Percentiles rank a stretch among this genome's conserved stretches.
Conservation (phyloP, 1,284 basidiomycete species). For the Irpex lacteus region DNA sequence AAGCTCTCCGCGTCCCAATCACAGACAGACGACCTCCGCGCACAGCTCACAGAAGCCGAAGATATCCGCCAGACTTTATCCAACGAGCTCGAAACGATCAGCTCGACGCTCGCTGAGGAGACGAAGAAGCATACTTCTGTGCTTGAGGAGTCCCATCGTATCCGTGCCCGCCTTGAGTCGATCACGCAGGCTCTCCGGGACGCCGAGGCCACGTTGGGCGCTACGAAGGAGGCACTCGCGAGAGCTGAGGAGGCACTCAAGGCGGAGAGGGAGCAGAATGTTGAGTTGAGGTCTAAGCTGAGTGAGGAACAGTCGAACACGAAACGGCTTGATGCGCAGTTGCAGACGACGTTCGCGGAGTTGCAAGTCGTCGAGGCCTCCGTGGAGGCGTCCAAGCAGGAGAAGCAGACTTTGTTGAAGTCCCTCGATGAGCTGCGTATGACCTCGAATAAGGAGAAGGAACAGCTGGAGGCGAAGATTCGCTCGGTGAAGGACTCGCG, state of each 20-base stretch:
- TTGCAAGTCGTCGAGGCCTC: background rate
- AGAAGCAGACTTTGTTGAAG: background rate
- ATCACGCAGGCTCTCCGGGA: background rate
- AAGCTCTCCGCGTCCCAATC: background rate
- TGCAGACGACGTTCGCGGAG: conserved; percentile 1
- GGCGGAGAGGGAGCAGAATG: conserved; percentile 4
- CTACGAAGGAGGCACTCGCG: conserved; percentile 1
- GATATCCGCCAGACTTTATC: background rate
- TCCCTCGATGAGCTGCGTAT: conserved; percentile 4
- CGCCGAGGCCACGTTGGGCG: conserved; percentile 2
- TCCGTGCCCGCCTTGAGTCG: background rate
- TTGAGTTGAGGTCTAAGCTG: background rate
- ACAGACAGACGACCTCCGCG: background rate
- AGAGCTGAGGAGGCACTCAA: conserved; percentile 1
- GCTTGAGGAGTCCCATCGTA: background rate
- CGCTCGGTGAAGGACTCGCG: background rate
- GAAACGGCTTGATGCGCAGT: conserved; percentile 1
- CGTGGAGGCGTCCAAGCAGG: background rate
- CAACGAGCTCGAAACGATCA: background rate
- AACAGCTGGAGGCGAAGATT: background rate
- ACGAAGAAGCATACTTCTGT: conserved; percentile 1
- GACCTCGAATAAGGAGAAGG: background rate
- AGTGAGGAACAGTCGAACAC: background rate
- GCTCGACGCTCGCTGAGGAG: background rate
- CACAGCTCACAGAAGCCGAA: background rate